Evolutionary conservation across 257 asterid species (phyloP).

Genomic region (Scutellaria galericulata): DNA sequence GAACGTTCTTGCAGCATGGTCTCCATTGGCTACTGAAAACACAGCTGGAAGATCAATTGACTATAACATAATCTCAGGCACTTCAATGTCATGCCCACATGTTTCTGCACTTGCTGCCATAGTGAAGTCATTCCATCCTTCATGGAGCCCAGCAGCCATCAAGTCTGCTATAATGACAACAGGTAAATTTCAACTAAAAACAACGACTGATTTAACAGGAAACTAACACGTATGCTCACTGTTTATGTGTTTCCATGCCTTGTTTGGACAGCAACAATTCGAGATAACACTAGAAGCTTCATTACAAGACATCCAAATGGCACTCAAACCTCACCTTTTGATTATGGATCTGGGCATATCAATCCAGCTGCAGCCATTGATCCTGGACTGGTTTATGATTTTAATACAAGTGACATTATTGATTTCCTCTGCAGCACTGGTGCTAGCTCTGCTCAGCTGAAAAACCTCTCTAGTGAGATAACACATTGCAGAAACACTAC

Average conservation of each 20-base stretch:
- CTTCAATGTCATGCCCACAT: constrained; percentile 75
- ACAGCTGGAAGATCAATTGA: constrained; percentile 52
- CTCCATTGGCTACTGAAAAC: constrained; percentile 46
- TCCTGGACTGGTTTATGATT: constrained; percentile 66
- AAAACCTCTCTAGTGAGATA: constrained; percentile 50
- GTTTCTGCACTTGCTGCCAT: constrained; percentile 66
- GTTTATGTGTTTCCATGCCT: neutral
- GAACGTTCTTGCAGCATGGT: constrained; percentile 70
- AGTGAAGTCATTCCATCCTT: constrained; percentile 56
- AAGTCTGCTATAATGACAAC: constrained; percentile 73
- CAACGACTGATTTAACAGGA: neutral
- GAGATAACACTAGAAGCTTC: constrained; percentile 45
- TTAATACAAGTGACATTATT: constrained; percentile 42
- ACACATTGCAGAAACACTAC: constrained; percentile 43
- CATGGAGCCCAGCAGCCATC: constrained; percentile 72
- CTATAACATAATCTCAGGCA: constrained; percentile 61
- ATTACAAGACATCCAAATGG: constrained; percentile 53
- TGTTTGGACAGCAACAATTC: constrained; percentile 44
- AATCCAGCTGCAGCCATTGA: constrained; percentile 61
- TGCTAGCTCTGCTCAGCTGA: constrained; percentile 57
- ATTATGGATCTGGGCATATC: constrained; percentile 64
- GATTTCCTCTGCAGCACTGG: constrained; percentile 65
- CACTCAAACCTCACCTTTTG: constrained; percentile 54
- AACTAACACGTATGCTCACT: neutral
- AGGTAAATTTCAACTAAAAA: constrained; percentile 40